Evolutionary conservation across 371 early-diverging fungal species (phyloP).

Genomic region (Mortierella polycephala): DNA sequence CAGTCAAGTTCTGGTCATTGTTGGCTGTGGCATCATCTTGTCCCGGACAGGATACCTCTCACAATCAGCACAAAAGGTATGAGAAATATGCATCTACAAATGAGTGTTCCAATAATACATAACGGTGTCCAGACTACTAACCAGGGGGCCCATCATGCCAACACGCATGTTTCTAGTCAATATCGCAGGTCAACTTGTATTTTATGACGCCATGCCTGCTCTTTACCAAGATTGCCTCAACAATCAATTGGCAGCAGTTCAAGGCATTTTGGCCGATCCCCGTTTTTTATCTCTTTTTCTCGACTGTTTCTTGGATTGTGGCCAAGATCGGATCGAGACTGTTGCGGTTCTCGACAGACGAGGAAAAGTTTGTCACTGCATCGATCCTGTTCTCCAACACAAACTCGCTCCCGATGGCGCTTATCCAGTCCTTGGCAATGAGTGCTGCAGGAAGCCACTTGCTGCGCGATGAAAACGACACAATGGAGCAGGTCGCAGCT

Average conservation of each 20-base stretch:
- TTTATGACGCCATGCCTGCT: slow-evolving; percentile 82
- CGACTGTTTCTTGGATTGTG: slow-evolving; percentile 58
- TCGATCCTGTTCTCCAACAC: slow-evolving; percentile 78
- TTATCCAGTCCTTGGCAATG: slow-evolving; percentile 74
- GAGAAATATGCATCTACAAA: background rate
- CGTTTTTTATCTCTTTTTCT: slow-evolving; percentile 65
- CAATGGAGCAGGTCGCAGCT: slow-evolving; percentile 68
- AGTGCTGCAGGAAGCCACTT: slow-evolving; percentile 70
- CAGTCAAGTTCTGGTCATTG: slow-evolving; percentile 38
- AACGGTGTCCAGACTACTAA: background rate
- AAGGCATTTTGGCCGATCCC: slow-evolving; percentile 80
- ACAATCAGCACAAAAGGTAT: slow-evolving; percentile 45
- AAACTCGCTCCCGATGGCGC: slow-evolving; percentile 80
- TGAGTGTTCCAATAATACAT: background rate
- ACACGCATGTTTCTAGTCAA: slow-evolving; percentile 57
- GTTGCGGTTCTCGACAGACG: slow-evolving; percentile 56
- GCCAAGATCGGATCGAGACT: slow-evolving; percentile 58
- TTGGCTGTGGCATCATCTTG: slow-evolving; percentile 35
- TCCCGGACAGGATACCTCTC: slow-evolving; percentile 40
- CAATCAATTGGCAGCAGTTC: slow-evolving; percentile 66
- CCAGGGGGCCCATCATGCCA: background rate
- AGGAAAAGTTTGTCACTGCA: slow-evolving; percentile 69
- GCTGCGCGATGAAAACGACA: slow-evolving; percentile 69
- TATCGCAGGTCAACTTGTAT: slow-evolving; percentile 75
- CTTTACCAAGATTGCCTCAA: slow-evolving; percentile 76